These are phyloP conservation scores for Aspergillus ostianus DNA, from an alignment of 495 filamentous ascomycete genomes.

Conservation along the genomic window DNA sequence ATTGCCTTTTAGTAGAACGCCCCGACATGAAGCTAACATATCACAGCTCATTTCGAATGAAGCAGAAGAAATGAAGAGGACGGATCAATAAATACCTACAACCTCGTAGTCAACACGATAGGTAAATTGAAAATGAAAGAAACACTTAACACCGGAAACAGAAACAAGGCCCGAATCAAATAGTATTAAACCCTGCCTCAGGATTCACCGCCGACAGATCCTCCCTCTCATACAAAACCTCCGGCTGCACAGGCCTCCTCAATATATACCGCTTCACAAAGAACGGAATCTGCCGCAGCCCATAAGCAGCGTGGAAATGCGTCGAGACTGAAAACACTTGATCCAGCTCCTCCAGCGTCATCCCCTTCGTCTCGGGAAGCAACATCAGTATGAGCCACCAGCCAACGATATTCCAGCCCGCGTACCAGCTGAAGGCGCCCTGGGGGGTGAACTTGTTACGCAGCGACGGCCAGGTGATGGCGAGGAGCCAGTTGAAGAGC, in stretches of 20 bases:
- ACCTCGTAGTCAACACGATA: not conserved
- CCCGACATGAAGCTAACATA: no score
- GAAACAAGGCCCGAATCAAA: not conserved
- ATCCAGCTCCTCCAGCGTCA: slow-evolving; percentile 53
- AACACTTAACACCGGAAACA: no score
- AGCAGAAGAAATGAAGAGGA: no score
- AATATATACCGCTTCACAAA: slow-evolving; percentile 49
- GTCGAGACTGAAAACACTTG: slow-evolving; percentile 56
- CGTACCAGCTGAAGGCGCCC: slow-evolving; percentile 62
- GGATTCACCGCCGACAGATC: slow-evolving; percentile 17
- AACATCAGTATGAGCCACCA: slow-evolving; percentile 56
- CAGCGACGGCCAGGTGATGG: slow-evolving; percentile 56
- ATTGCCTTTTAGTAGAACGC: no score
- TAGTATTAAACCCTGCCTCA: slow-evolving; percentile 29
- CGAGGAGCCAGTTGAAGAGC: slow-evolving; percentile 54
- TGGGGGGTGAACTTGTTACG: slow-evolving; percentile 48
- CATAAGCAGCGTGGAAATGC: slow-evolving; percentile 45
- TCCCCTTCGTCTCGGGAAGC: slow-evolving; percentile 56
- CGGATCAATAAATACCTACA: no score
- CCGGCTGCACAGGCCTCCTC: slow-evolving; percentile 29
- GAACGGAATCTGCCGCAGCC: slow-evolving; percentile 47
- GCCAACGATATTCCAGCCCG: slow-evolving; percentile 54
- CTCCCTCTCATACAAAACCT: slow-evolving; percentile 41
- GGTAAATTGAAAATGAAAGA: no score
- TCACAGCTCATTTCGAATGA: no score